These are phyloP conservation scores for Suillus fuscotomentosus DNA, from an alignment of 768 basidiomycete genomes.

Conservation along the genomic window DNA sequence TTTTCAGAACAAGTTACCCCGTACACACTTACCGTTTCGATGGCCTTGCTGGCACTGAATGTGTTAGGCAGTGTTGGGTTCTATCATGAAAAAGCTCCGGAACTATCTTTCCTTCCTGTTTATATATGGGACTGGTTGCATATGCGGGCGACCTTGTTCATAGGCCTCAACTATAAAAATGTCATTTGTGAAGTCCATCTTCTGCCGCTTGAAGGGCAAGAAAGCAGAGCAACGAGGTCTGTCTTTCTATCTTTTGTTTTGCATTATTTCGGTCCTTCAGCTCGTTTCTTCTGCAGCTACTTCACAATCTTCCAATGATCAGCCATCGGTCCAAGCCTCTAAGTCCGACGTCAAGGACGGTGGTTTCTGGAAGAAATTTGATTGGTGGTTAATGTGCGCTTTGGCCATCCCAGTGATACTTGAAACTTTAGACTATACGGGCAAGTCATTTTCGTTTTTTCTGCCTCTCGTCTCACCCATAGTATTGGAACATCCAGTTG, in stretches of 20 bases:
- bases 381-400: slow-evolving; percentile 32
- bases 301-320: background rate
- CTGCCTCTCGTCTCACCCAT: background rate
- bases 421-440: slow-evolving; percentile 35
- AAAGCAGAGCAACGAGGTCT: background rate
- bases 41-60: no score
- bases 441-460: slow-evolving; percentile 3
- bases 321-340: background rate
- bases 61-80: no score
- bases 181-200: background rate
- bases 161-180: background rate
- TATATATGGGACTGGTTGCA: no score
- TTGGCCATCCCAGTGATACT: slow-evolving; percentile 42
- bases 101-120: no score
- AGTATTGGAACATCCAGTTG: slow-evolving; percentile 31
- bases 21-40: no score
- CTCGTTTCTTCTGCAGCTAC: background rate
- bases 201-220: background rate
- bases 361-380: slow-evolving; percentile 26
- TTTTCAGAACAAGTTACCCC: no score
- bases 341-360: background rate
- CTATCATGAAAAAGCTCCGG: no score
- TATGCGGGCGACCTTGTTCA: no score
- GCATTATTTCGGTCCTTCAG: no score
- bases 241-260: background rate